phyloP scores from a whole-genome alignment of 108 stramenopile species.

The Cafeteria roenbergensis region DNA sequence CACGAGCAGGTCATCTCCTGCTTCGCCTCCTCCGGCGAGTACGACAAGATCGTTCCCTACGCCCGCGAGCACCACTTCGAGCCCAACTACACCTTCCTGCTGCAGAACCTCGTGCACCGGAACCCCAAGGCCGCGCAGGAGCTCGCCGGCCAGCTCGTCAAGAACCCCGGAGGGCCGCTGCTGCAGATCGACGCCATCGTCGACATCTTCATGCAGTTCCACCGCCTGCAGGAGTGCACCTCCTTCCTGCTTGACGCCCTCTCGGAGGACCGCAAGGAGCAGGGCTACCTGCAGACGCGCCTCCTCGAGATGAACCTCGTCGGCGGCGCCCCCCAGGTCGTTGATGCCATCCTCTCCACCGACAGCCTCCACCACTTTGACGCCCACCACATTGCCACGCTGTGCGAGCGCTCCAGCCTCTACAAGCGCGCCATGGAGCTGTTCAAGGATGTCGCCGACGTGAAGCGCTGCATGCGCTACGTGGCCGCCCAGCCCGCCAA shows the following conservation, averaged over 20 bases:
- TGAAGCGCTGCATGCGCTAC: slow-evolving; percentile 59
- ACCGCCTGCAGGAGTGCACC: slow-evolving; percentile 91
- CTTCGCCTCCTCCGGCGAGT: slow-evolving; percentile 93
- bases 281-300: slow-evolving; percentile 97
- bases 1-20: slow-evolving; percentile 96
- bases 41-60: slow-evolving; percentile 95
- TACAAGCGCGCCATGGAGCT: slow-evolving; percentile 99
- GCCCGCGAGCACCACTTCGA: slow-evolving; percentile 79
- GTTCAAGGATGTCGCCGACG: slow-evolving; percentile 92
- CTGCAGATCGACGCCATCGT: slow-evolving; percentile 90
- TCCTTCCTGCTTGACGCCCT: slow-evolving; percentile 92
- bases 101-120: slow-evolving; percentile 87
- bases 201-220: slow-evolving; percentile 86
- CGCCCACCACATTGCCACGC: slow-evolving; percentile 80
- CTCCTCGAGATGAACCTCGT: slow-evolving; percentile 99
- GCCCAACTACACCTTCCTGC: slow-evolving; percentile 86
- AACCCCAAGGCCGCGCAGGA: slow-evolving; percentile 94
- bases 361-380: slow-evolving; percentile 96
- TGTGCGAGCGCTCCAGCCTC: slow-evolving; percentile 92
- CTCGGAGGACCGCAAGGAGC: slow-evolving; percentile 92
- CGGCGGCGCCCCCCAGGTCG: slow-evolving; percentile 94
- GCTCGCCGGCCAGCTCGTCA: slow-evolving; percentile 84
- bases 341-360: slow-evolving; percentile 96
- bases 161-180: slow-evolving; percentile 72
- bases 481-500: slow-evolving; percentile 86